Base-by-base conservation (phyloP, 2,329 filamentous ascomycete genomes). In the Orbilia javanica region DNA sequence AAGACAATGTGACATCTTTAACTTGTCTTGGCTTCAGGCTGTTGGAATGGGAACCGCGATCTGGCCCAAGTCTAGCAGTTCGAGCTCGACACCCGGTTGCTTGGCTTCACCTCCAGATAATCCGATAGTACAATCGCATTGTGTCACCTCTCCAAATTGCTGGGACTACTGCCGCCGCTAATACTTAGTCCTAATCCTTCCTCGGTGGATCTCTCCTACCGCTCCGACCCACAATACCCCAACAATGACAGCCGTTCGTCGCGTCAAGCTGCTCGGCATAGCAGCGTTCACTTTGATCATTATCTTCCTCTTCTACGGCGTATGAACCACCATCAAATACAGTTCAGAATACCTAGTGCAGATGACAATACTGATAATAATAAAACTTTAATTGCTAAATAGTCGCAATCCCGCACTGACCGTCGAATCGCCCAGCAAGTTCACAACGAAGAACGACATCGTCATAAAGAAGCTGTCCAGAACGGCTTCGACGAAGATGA, bases 291-390 rank as follows among this genome's bases (percentile, higher is more conserved):
- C 90, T 80, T 86, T 88, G 75, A 84, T 95, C 76, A 85, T 95
- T 80, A 87, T 90, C 53, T 85, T 91, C 68, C 86, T 96, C 81
- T 93, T 95, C 86, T 90, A 93, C 83, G 91, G 90, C 20, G 63
- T 75, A 60, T 53, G 66, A 65, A 29, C 36, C 27, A 60, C 39
- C 22, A 20, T 29, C 1, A 8, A 63, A 62, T 62, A 29, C 67
- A 57, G 0, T 52, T 22, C n/a, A n/a, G 62, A 10, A 67, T 55
- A 29, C 39, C 74, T 2, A n/a, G 2, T n/a, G 11, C n/a, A n/a
- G n/a, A n/a, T n/a, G 55, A 34, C 57, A 27, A 46, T 44, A 20
- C 67, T 79, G 42, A 78, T 48, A 15, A 36, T n/a, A n/a, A n/a
- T n/a, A 72, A 22, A 13, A 25, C 7, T 25, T 4, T 55, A 25